Percentiles rank a stretch among this genome's conserved stretches.
Evolutionary conservation across 306 rosid genomes (phyloP).

Genomic region (Citrullus colocynthis): DNA sequence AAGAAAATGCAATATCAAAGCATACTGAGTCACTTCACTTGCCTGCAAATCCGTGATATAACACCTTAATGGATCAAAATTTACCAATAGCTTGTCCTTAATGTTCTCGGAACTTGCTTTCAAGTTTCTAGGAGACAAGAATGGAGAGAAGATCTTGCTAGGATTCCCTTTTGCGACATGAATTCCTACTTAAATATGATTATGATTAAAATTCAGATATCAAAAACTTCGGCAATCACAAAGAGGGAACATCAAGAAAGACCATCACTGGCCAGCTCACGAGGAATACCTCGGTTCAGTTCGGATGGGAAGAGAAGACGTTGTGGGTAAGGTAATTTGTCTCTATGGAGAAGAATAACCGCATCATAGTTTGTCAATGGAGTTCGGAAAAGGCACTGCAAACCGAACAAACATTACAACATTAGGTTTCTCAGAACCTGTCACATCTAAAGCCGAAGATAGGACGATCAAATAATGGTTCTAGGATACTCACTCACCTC

Average conservation of each 20-base stretch:
- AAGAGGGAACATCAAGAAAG: background rate
- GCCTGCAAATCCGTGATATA: constrained; percentile 67
- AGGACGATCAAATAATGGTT: background rate
- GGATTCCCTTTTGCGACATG: constrained; percentile 54
- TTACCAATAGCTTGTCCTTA: constrained; percentile 53
- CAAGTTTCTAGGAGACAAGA: constrained; percentile 52
- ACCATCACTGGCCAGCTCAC: background rate
- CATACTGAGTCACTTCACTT: constrained; percentile 30
- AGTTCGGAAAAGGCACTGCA: constrained; percentile 83
- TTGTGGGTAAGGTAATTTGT: constrained; percentile 70
- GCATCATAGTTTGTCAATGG: constrained; percentile 89
- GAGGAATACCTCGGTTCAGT: constrained; percentile 41
- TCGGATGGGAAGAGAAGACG: constrained; percentile 86
- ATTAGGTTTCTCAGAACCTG: background rate
- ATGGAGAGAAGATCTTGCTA: constrained; percentile 58
- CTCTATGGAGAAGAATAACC: constrained; percentile 70
- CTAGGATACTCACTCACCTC: constrained; percentile 48
- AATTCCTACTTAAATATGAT: constrained; percentile 33
- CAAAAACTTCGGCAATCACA: background rate
- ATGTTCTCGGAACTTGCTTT: constrained; percentile 45
- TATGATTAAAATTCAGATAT: constrained; percentile 1
- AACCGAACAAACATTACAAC: background rate
- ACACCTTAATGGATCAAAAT: constrained; percentile 73
- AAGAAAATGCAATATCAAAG: background rate
- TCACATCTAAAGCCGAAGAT: background rate